phyloP scores from a whole-genome alignment of 768 basidiomycete species.

The Gymnopilus junonius region DNA sequence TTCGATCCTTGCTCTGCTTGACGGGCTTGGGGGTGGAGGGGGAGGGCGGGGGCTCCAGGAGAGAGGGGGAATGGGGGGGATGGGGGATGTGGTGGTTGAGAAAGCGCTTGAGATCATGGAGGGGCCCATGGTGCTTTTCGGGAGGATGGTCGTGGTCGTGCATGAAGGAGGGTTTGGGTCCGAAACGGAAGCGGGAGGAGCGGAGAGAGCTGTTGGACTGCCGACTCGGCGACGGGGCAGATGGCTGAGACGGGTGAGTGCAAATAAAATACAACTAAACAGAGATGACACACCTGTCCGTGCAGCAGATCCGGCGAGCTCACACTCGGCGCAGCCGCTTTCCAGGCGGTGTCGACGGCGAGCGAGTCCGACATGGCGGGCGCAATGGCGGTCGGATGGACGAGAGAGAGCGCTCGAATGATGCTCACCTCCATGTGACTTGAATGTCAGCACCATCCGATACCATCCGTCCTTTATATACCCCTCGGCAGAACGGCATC shows the following conservation, averaged over 20 bases:
- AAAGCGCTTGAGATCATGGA: constrained; percentile 94
- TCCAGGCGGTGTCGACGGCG: constrained; percentile 10
- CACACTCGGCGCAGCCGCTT: background rate
- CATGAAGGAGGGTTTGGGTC: constrained; percentile 24
- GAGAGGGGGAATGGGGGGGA: constrained; percentile 33
- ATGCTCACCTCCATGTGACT: constrained; percentile 12
- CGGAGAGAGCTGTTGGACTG: constrained; percentile 23
- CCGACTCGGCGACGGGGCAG: constrained; percentile 25
- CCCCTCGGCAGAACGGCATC: background rate
- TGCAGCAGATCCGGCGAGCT: constrained; percentile 11
- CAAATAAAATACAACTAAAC: background rate
- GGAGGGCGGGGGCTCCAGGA: constrained; percentile 18
- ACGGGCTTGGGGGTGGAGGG: constrained; percentile 30
- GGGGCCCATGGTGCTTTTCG: constrained; percentile 62
- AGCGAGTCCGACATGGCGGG: constrained; percentile 27
- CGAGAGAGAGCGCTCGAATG: constrained; percentile 3
- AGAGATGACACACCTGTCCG: background rate
- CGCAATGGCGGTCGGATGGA: constrained; percentile 16
- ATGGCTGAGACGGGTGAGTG: constrained; percentile 17
- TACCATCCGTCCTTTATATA: background rate
- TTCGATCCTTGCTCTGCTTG: constrained; percentile 51
- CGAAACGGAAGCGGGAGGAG: constrained; percentile 29
- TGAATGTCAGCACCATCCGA: constrained; percentile 3
- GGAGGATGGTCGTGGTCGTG: constrained; percentile 17
- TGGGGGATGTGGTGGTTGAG: constrained; percentile 90